phyloP scores from a whole-genome alignment of 2,329 filamentous ascomycete genomes.

The Dothideomycetes sp. region DNA sequence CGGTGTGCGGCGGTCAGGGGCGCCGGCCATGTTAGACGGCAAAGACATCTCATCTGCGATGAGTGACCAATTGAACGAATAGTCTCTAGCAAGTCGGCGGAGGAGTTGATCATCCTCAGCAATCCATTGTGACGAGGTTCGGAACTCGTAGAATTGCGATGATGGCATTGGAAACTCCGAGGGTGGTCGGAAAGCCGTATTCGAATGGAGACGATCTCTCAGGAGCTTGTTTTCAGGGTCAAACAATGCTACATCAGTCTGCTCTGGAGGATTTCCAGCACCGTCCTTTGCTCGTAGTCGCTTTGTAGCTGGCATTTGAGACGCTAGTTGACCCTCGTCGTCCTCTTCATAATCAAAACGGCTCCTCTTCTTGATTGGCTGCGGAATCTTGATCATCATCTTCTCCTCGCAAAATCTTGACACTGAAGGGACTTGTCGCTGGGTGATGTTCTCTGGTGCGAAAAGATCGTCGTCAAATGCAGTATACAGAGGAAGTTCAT shows the following conservation, averaged over 20 bases:
- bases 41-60: conserved; percentile 72
- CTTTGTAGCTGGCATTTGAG: conserved; percentile 8
- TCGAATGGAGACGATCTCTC: conserved; percentile 78
- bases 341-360: conserved; percentile 60
- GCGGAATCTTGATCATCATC: conserved; percentile 56
- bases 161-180: conserved; percentile 86
- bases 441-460: conserved; percentile 24
- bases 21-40: conserved; percentile 68
- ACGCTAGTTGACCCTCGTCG: conserved; percentile 3
- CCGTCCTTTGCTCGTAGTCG: conserved; percentile 14
- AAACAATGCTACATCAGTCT: conserved; percentile 75
- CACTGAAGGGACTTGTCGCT: conserved; percentile 58
- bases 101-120: conserved; percentile 83
- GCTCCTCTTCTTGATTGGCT: conserved; percentile 63
- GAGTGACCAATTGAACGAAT: conserved; percentile 95
- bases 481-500: conserved; percentile 72
- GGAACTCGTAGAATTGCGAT: conserved; percentile 79
- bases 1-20: conserved; percentile 78
- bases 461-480: conserved; percentile 44
- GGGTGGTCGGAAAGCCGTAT: conserved; percentile 86
- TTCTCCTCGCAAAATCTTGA: conserved; percentile 80
- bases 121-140: conserved; percentile 85
- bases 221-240: conserved; percentile 81
- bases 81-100: conserved; percentile 73
- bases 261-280: conserved; percentile 52